These are phyloP conservation scores for Actinidia arguta DNA, from an alignment of 179 eudicot species.

Conservation along the genomic window DNA sequence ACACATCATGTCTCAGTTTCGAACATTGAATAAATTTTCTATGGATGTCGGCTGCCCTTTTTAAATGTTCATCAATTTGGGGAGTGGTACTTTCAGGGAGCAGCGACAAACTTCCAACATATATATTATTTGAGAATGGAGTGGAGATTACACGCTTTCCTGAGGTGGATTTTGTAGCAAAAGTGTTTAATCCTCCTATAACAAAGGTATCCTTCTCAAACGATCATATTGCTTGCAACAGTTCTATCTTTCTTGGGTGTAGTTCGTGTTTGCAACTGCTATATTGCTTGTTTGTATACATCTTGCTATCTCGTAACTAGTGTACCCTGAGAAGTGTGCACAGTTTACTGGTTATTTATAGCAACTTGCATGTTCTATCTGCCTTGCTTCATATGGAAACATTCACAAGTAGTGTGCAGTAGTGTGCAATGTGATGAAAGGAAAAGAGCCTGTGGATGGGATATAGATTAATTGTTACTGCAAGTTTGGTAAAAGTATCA, in stretches of 20 bases:
- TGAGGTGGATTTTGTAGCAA: constrained; percentile 56
- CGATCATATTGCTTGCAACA: not conserved
- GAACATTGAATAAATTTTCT: not conserved
- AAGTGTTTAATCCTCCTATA: constrained; percentile 48
- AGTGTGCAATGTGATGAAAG: too few species aligned
- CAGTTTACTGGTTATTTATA: not conserved
- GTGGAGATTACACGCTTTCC: constrained; percentile 77
- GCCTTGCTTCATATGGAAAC: not conserved
- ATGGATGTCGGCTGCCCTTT: not conserved
- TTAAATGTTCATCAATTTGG: constrained; percentile 10
- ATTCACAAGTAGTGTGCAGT: not conserved
- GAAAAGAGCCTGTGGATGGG: not conserved
- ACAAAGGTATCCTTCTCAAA: constrained; percentile 63
- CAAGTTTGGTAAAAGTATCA: not conserved
- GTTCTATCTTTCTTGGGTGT: not conserved
- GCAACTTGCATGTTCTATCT: not conserved
- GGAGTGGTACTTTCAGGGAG: constrained; percentile 44
- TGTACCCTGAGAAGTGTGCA: not conserved
- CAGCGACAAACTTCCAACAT: constrained; percentile 67
- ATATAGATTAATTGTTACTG: not conserved
- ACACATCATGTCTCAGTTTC: not conserved
- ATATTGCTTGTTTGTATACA: not conserved
- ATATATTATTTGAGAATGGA: constrained; percentile 76
- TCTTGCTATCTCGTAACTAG: not conserved
- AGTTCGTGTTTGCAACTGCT: not conserved